Evolutionary conservation across 768 basidiomycete genomes (phyloP).

Genomic region (Cyclocybe aegerita): DNA sequence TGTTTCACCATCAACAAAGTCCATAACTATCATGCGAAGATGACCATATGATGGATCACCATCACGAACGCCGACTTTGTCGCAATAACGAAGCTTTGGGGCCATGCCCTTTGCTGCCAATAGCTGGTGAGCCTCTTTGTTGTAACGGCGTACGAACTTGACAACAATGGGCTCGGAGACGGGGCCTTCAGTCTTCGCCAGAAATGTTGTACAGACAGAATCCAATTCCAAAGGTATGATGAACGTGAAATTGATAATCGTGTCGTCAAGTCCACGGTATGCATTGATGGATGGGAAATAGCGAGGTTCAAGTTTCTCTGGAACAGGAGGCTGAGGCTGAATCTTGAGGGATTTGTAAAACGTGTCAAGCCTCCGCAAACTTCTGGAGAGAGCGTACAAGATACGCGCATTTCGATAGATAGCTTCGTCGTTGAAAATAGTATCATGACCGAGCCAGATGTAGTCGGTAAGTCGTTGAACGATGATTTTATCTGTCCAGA

Average conservation of each 20-base stretch:
- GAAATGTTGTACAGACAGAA: constrained; percentile 20
- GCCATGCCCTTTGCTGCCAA: constrained; percentile 7
- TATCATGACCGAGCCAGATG: constrained; percentile 25
- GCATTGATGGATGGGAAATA: constrained; percentile 21
- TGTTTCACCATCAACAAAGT: constrained; percentile 9
- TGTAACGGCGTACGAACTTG: constrained; percentile 28
- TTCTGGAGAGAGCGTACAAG: constrained; percentile 21
- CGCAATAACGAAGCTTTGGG: constrained; percentile 1
- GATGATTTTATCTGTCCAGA: constrained; percentile 22
- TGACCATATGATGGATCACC: constrained; percentile 1
- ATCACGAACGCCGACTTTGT: constrained; percentile 1
- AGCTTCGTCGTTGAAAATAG: constrained; percentile 17
- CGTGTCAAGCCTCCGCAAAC: constrained; percentile 8
- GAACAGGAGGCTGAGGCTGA: not conserved
- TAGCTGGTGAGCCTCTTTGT: constrained; percentile 7
- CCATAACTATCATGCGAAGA: constrained; percentile 15
- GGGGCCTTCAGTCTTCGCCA: constrained; percentile 11
- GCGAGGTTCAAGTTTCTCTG: constrained; percentile 11
- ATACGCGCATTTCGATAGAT: constrained; percentile 16
- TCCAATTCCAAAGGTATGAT: constrained; percentile 13
- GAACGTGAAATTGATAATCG: constrained; percentile 19
- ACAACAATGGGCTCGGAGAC: constrained; percentile 17
- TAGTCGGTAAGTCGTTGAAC: constrained; percentile 34
- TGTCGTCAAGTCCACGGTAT: not conserved
- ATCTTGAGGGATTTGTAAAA: constrained; percentile 20